Evolutionary conservation across 306 rosid genomes (phyloP).

Genomic region (Gleditsia sinensis): DNA sequence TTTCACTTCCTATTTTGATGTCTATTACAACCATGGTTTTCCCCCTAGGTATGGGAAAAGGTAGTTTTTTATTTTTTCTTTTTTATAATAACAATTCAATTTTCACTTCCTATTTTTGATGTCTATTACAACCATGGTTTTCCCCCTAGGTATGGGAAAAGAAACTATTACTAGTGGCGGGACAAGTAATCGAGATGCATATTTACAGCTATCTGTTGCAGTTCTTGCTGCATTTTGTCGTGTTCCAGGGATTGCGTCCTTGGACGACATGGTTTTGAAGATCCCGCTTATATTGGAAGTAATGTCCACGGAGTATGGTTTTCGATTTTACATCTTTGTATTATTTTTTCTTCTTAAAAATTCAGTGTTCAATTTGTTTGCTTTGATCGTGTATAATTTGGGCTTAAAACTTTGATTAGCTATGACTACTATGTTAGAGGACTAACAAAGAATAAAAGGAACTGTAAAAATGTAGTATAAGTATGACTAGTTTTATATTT

Average conservation of each 20-base stretch:
- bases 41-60: too few species aligned
- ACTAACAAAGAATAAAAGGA: constrained; percentile 11
- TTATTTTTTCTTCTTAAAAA: neutral
- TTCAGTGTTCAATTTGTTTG: neutral
- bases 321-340: neutral
- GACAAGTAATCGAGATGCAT: constrained; percentile 62
- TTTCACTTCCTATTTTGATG: neutral
- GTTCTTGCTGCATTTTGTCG: constrained; percentile 85
- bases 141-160: constrained; percentile 56
- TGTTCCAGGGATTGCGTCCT: constrained; percentile 78
- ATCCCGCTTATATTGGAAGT: constrained; percentile 69
- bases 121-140: neutral
- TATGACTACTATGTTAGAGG: constrained; percentile 4
- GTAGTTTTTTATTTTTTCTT: too few species aligned
- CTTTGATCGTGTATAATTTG: neutral
- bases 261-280: constrained; percentile 64
- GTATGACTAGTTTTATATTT: neutral
- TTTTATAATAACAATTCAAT: neutral
- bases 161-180: constrained; percentile 45
- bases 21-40: too few species aligned
- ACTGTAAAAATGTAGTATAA: neutral
- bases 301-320: constrained; percentile 60
- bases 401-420: neutral
- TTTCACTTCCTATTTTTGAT: neutral
- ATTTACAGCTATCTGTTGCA: constrained; percentile 72